Percentiles rank a stretch among this genome's conserved stretches.
phyloP scores from a whole-genome alignment of 345 rosid species.

The Bretschneidera sinensis region DNA sequence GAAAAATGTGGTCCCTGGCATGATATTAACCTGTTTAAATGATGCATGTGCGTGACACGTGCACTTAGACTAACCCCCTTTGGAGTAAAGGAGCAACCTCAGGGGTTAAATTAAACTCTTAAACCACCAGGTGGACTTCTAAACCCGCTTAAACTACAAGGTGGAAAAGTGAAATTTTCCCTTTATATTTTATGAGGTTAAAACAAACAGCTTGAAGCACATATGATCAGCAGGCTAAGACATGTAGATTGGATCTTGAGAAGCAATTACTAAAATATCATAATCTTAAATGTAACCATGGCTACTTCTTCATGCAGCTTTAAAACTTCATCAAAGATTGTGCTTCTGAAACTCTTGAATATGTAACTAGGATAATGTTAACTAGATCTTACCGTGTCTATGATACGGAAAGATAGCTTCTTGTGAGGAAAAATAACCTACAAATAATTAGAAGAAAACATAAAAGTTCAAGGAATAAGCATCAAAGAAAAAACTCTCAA shows the following conservation, averaged over 20 bases:
- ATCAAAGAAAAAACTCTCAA: slow-evolving; percentile 5
- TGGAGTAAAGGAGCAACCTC: too few relatives aligned
- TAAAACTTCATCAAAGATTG: not conserved
- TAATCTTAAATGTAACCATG: not conserved
- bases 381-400: slow-evolving; percentile 73
- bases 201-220: too few relatives aligned
- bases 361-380: slow-evolving; percentile 8
- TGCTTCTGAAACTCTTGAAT: not conserved
- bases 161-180: too few relatives aligned
- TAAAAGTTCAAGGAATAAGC: slow-evolving; percentile 17
- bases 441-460: slow-evolving; percentile 22
- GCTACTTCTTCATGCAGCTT: not conserved
- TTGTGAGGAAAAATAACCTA: slow-evolving; percentile 94
- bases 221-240: not conserved
- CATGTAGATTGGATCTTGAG: not conserved
- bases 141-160: too few relatives aligned
- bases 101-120: too few relatives aligned
- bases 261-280: not conserved
- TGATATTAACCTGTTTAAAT: too few relatives aligned
- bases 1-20: too few relatives aligned
- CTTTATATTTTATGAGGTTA: too few relatives aligned
- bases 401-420: slow-evolving; percentile 89
- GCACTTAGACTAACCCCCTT: too few relatives aligned
- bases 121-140: too few relatives aligned
- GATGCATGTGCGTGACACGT: too few relatives aligned